phyloP scores from a whole-genome alignment of 2,329 filamentous ascomycete species.

The Stachybotrys chlorohalonatus region DNA sequence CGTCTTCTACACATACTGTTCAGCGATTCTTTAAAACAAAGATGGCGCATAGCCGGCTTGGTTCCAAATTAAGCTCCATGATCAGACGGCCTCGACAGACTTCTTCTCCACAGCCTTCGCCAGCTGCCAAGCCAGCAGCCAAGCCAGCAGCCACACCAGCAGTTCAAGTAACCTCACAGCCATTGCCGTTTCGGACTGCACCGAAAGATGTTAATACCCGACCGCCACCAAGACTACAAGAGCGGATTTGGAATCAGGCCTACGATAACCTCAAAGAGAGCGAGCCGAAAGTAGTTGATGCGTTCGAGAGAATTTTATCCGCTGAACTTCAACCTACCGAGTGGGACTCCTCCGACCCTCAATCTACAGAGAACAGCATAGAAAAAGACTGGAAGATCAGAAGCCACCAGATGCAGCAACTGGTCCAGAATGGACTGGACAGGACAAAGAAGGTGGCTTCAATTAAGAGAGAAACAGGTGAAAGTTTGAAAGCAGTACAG shows the following conservation, averaged over 20 bases:
- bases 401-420: conserved; percentile 3
- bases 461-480: neutral
- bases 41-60: no score
- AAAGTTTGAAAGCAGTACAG: neutral
- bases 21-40: no score
- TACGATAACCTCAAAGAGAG: conserved; percentile 8
- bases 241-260: conserved; percentile 10
- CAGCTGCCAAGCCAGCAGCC: no score
- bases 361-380: neutral
- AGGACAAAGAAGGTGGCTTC: neutral
- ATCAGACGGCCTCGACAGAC: no score
- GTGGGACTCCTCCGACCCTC: neutral
- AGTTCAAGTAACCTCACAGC: no score
- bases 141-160: no score
- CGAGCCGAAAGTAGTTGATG: conserved; percentile 7
- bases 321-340: conserved; percentile 2
- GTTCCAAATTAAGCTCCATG: no score
- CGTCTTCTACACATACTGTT: no score
- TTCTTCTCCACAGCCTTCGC: no score
- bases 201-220: neutral
- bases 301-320: conserved; percentile 11
- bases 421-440: conserved; percentile 2
- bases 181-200: neutral
- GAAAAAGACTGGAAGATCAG: neutral
- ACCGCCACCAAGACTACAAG: neutral